Conservation (phyloP, 495 filamentous ascomycete species). For the Xylaria curta region DNA sequence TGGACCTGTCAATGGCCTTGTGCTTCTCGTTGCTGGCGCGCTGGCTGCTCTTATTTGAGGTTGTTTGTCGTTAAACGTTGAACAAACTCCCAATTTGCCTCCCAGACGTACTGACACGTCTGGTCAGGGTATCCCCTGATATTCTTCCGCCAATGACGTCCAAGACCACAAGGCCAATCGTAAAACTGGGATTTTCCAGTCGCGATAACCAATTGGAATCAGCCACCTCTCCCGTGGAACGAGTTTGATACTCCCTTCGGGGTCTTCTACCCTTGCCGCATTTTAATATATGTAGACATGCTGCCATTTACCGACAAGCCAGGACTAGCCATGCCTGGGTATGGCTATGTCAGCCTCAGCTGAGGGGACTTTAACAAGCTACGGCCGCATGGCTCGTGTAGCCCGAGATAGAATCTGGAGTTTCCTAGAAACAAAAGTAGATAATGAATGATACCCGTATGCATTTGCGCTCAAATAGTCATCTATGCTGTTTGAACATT, state of each 20-base stretch:
- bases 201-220: not conserved
- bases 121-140: not conserved
- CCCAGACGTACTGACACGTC: not conserved
- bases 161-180: not conserved
- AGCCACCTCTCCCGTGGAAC: not conserved
- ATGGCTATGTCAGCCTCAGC: slow-evolving; percentile 1
- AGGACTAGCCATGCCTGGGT: not conserved
- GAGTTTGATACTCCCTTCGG: not conserved
- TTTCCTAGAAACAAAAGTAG: not conserved
- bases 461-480: not conserved
- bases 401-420: not conserved
- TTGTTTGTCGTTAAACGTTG: not conserved
- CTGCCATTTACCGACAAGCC: not conserved
- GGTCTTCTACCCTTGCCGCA: not conserved
- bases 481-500: not conserved
- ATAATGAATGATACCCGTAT: slow-evolving; percentile 22
- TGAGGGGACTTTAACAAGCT: not conserved
- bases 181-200: not conserved
- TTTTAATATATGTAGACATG: not conserved
- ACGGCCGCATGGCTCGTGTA: not conserved
- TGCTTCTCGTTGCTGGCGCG: slow-evolving; percentile 27
- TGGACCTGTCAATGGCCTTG: slow-evolving; percentile 18
- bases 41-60: slow-evolving; percentile 34
- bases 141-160: slow-evolving; percentile 5
- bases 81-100: not conserved